Conservation (phyloP, 2,329 filamentous ascomycete genomes). For the Fusarium domesticum region DNA sequence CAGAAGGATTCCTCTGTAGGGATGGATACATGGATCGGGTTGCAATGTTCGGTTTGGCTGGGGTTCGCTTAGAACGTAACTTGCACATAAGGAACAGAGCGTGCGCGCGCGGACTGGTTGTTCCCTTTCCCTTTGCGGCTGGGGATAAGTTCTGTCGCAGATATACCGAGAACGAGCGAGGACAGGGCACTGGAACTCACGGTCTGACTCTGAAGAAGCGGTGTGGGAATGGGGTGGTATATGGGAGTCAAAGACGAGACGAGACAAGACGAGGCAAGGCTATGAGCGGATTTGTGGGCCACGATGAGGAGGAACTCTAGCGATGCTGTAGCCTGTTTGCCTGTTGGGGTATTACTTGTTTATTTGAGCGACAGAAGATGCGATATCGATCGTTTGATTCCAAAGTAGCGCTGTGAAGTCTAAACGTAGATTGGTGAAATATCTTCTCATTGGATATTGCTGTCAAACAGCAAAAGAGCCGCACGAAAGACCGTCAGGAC, state of each 20-base stretch:
- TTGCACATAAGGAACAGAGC: slow-evolving; percentile 4
- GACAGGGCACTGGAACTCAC: slow-evolving; percentile 19
- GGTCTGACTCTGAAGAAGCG: slow-evolving; percentile 27
- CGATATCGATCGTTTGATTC: too few species aligned
- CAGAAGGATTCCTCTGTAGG: slow-evolving; percentile 16
- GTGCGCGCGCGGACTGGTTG: not conserved
- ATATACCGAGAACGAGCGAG: slow-evolving; percentile 4
- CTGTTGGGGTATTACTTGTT: too few species aligned
- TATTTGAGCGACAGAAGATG: too few species aligned
- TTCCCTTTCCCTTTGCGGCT: not conserved
- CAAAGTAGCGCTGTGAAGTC: too few species aligned
- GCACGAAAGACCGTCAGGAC: too few species aligned
- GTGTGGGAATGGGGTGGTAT: slow-evolving; percentile 23
- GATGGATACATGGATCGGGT: too few species aligned
- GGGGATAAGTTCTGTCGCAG: too few species aligned
- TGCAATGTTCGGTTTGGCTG: slow-evolving; percentile 12
- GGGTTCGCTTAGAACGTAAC: slow-evolving; percentile 7
- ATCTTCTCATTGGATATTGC: too few species aligned
- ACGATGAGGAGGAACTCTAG: slow-evolving; percentile 4
- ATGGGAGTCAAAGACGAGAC: slow-evolving; percentile 19
- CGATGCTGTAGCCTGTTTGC: too few species aligned
- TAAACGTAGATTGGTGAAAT: too few species aligned
- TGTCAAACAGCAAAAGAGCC: too few species aligned
- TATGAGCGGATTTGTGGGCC: slow-evolving; percentile 18
- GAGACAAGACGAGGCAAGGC: slow-evolving; percentile 22